Base-by-base conservation (phyloP, 2,329 filamentous ascomycete genomes). In the Paramyrothecium roridum region DNA sequence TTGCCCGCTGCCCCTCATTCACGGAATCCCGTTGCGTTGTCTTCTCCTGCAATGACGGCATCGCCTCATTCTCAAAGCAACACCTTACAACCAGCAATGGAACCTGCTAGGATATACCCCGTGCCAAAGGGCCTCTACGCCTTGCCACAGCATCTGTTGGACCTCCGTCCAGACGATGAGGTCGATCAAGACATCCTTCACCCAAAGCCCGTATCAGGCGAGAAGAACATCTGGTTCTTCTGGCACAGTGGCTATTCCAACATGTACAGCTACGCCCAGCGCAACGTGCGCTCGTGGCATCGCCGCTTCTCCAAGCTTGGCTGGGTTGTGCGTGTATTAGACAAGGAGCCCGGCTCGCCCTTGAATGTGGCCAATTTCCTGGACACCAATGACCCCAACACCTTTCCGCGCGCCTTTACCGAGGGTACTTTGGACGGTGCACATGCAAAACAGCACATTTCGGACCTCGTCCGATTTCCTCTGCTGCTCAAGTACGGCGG, bases 221-320 rank as follows among this genome's bases (percentile, higher is more conserved):
- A 76, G 48, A 84, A 84, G 63, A 82, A 83, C 50, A 69, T 84
- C 23, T 85, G 80, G 75, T 81, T 83, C 63, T 85, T 82, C 68
- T 85, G 82, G 82, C 74, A 84, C 63, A 68, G 67, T 3, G 81
- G 81, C 26, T 79, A 76, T 60, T 47, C 59, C 3, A 67, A 65
- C 23, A 78, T 84, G 74, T 78, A 81, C 55, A 71, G 73, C 1
- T 83, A 83, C 63, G 72, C 76, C 4, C 69, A 78, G 55, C 80
- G 82, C 45, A 84, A 79, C 57, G 70, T 84, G 26, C 73, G 80
- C 45, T 72, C 78, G 52, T 84, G 80, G 76, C 72, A 83, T 61
- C 74, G 80, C 2, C 76, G 81, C n/a, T 75, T 82, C 53, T 71
- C 74, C 1, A 74, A 72, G 48, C 66, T 72, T 20, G 81, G 81